phyloP scores from a whole-genome alignment of 2,329 filamentous ascomycete species.

The Sporothrix pallida region DNA sequence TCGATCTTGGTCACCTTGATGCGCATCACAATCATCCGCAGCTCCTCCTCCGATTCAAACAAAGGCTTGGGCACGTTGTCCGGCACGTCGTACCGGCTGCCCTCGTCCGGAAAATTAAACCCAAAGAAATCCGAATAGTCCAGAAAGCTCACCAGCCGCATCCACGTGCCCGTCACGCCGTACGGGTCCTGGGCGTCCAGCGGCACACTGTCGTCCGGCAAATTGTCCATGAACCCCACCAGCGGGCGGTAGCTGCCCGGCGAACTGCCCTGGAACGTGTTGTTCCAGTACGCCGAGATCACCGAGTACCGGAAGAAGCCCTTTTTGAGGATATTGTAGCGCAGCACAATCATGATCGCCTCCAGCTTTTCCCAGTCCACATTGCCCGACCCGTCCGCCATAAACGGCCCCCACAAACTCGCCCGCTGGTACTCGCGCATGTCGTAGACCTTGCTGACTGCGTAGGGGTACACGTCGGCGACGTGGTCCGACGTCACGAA shows the following conservation, averaged over 20 bases:
- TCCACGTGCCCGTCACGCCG: constrained; percentile 72
- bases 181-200: constrained; percentile 70
- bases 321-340: constrained; percentile 63
- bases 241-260: constrained; percentile 54
- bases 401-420: constrained; percentile 74
- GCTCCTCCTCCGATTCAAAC: constrained; percentile 68
- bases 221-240: constrained; percentile 46
- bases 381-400: constrained; percentile 62
- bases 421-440: constrained; percentile 67
- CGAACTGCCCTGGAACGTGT: constrained; percentile 62
- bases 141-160: constrained; percentile 58
- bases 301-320: constrained; percentile 52
- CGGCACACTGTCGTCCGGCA: neutral
- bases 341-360: constrained; percentile 69
- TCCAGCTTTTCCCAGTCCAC: constrained; percentile 85
- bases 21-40: constrained; percentile 72
- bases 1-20: constrained; percentile 67
- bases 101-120: constrained; percentile 68
- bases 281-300: constrained; percentile 60
- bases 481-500: constrained; percentile 44
- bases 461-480: constrained; percentile 60
- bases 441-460: constrained; percentile 74
- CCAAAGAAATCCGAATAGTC: constrained; percentile 75
- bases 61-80: constrained; percentile 49
- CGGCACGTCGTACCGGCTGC: constrained; percentile 40